Evolutionary conservation across 208 protist species (phyloP).

Genomic region (Leishmania tarentolae): DNA sequence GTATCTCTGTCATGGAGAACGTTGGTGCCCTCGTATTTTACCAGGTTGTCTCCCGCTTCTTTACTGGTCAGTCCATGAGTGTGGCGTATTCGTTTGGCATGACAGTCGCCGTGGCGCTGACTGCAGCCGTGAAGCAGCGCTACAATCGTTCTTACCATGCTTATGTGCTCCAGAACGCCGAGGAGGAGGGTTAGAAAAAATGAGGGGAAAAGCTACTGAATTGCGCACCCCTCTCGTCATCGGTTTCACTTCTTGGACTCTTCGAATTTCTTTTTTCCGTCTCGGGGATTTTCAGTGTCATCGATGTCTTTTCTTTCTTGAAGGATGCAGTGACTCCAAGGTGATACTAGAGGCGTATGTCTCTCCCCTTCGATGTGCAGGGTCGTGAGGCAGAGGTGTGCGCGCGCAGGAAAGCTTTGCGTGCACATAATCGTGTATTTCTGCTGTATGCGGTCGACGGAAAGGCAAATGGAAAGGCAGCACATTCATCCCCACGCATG

Average conservation of each 20-base stretch:
- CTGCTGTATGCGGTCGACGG: background rate
- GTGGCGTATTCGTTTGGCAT: slow-evolving; percentile 87
- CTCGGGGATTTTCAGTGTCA: background rate
- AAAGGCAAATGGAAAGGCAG: background rate
- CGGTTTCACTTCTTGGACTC: background rate
- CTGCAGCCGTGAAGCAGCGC: slow-evolving; percentile 71
- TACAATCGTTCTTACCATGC: slow-evolving; percentile 83
- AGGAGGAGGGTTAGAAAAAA: slow-evolving; percentile 20
- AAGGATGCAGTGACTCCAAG: background rate
- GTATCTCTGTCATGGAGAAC: slow-evolving; percentile 84
- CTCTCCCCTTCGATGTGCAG: background rate
- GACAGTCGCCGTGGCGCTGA: slow-evolving; percentile 70
- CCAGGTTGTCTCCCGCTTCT: slow-evolving; percentile 75
- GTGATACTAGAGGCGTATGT: background rate
- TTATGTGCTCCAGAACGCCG: slow-evolving; percentile 42
- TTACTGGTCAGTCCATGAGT: slow-evolving; percentile 76
- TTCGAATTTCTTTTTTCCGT: background rate
- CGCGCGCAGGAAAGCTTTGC: background rate
- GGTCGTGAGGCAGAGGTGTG: background rate
- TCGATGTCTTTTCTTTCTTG: background rate
- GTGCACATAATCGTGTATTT: background rate
- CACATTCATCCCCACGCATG: background rate
- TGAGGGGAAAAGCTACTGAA: background rate
- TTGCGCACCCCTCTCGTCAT: background rate
- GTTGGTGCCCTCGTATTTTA: slow-evolving; percentile 83